Percentiles rank a stretch among this genome's conserved stretches.
Conservation (phyloP, 2,329 filamentous ascomycete genomes). For the Plenodomus tracheiphilus region DNA sequence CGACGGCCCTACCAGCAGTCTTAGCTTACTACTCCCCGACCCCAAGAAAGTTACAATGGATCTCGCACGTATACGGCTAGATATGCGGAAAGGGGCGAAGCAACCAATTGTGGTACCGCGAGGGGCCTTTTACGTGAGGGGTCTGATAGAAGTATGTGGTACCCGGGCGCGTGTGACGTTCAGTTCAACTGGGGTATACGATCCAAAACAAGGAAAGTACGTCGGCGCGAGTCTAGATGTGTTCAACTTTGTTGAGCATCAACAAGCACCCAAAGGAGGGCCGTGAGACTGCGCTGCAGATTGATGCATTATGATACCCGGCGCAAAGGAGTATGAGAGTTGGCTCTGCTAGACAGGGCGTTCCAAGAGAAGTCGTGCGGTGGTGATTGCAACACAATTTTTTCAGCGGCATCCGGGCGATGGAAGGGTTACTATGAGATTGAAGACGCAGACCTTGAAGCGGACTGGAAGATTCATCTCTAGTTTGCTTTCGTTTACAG, state of each 20-base stretch:
- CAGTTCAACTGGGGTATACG: slow-evolving; percentile 52
- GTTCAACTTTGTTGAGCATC: slow-evolving; percentile 32
- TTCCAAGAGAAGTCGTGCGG: not conserved
- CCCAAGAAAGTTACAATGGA: slow-evolving; percentile 31
- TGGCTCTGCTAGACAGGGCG: slow-evolving; percentile 6
- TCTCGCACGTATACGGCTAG: slow-evolving; percentile 29
- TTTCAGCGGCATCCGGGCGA: no score
- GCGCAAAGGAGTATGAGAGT: slow-evolving; percentile 6
- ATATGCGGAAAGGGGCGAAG: slow-evolving; percentile 26
- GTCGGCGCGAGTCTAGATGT: slow-evolving; percentile 32
- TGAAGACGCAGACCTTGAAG: no score
- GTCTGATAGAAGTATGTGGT: slow-evolving; percentile 53
- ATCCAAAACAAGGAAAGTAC: slow-evolving; percentile 48
- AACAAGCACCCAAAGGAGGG: slow-evolving; percentile 45
- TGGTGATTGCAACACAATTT: no score
- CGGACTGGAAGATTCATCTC: no score
- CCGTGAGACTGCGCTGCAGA: slow-evolving; percentile 1
- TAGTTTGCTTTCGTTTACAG: no score
- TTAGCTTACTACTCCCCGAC: slow-evolving; percentile 29
- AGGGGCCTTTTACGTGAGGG: slow-evolving; percentile 50
- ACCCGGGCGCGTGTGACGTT: slow-evolving; percentile 46
- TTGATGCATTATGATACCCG: slow-evolving; percentile 9
- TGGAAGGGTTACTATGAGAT: no score
- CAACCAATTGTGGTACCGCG: slow-evolving; percentile 41
- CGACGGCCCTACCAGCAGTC: slow-evolving; percentile 19